phyloP scores from a whole-genome alignment of 208 protist species.

The Trypanosoma vivax region DNA sequence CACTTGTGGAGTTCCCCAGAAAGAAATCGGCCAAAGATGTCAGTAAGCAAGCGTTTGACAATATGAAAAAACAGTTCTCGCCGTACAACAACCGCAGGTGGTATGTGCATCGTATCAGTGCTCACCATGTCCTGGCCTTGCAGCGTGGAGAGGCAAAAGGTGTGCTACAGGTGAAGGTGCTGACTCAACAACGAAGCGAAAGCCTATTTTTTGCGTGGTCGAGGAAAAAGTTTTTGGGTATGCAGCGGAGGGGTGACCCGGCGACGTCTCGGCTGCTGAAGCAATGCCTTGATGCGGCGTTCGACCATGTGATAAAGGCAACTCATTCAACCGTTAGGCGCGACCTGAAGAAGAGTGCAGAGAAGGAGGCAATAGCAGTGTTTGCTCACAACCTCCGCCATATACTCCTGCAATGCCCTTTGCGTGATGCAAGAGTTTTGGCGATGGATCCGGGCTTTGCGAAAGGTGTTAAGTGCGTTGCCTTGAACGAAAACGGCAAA shows the following conservation, averaged over 20 bases:
- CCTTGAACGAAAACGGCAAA: constrained; percentile 55
- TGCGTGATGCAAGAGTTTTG: constrained; percentile 52
- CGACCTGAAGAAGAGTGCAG: constrained; percentile 69
- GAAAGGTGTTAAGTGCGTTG: constrained; percentile 83
- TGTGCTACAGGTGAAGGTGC: constrained; percentile 49
- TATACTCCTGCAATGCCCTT: constrained; percentile 73
- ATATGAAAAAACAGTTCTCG: constrained; percentile 46
- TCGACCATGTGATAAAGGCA: constrained; percentile 39
- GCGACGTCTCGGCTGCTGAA: constrained; percentile 24
- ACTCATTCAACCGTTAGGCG: constrained; percentile 39
- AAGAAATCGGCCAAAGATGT: constrained; percentile 67
- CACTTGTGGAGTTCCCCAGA: constrained; percentile 37
- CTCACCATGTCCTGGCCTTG: constrained; percentile 59
- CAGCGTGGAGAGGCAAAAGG: constrained; percentile 69
- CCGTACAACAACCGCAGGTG: constrained; percentile 54
- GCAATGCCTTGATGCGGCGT: constrained; percentile 21
- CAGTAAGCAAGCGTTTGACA: constrained; percentile 36
- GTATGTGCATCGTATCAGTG: constrained; percentile 32
- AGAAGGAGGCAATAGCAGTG: constrained; percentile 63
- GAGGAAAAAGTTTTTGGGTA: constrained; percentile 21
- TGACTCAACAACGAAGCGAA: constrained; percentile 16
- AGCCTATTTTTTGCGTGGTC: constrained; percentile 32
- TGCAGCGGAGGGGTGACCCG: constrained; percentile 7
- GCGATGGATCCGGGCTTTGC: constrained; percentile 80
- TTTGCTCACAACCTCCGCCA: constrained; percentile 77